phyloP scores from a whole-genome alignment of 257 asterid species.

The Forsythia viridissima region DNA sequence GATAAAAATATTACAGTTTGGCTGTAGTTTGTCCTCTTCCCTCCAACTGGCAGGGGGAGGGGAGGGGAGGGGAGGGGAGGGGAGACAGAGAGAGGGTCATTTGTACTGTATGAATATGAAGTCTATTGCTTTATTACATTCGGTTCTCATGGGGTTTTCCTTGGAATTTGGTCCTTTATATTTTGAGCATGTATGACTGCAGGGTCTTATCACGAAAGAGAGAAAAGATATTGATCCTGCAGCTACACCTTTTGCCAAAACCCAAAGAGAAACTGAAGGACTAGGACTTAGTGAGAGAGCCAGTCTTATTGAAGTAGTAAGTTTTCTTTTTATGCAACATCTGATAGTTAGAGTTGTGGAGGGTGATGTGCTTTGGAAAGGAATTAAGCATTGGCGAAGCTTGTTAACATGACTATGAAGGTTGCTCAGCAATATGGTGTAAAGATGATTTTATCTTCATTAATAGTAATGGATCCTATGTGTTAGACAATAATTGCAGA shows the following conservation, averaged over 20 bases:
- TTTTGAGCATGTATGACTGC: slow-evolving; percentile 35
- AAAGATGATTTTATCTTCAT: not conserved
- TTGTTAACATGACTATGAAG: slow-evolving; percentile 12
- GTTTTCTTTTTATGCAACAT: slow-evolving; percentile 24
- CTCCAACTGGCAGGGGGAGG: too few species aligned
- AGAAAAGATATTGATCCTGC: slow-evolving; percentile 89
- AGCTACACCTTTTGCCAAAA: slow-evolving; percentile 85
- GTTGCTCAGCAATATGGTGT: not conserved
- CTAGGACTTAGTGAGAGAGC: slow-evolving; percentile 91
- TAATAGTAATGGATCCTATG: not conserved
- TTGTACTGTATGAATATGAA: not conserved
- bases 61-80: too few species aligned
- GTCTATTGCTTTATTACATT: not conserved
- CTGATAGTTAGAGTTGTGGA: not conserved
- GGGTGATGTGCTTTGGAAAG: slow-evolving; percentile 10
- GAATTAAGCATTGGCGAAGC: slow-evolving; percentile 23
- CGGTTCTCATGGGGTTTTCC: not conserved
- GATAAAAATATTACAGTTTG: not conserved
- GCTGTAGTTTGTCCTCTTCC: not conserved
- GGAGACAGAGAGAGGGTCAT: not conserved
- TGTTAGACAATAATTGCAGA: slow-evolving; percentile 26
- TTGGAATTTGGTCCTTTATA: slow-evolving; percentile 13
- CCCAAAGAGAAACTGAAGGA: slow-evolving; percentile 54
- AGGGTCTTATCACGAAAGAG: slow-evolving; percentile 95
- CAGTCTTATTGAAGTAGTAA: slow-evolving; percentile 82